Conservation (phyloP, 495 filamentous ascomycete species). For the Aspergillus sclerotioniger region DNA sequence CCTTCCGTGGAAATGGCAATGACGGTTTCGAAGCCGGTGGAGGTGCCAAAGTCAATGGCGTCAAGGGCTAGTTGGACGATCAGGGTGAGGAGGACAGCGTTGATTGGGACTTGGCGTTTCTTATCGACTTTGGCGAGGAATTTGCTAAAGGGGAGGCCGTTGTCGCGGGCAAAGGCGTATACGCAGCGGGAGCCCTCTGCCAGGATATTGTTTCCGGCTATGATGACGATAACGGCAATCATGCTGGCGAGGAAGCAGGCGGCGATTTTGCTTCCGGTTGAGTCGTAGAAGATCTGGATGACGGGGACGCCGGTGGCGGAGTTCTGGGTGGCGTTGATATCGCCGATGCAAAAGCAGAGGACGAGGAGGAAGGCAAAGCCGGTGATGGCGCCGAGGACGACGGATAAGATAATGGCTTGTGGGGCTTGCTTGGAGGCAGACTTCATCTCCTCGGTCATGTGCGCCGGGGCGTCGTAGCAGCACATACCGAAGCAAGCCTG, state of each 20-base stretch:
- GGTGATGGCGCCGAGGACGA: slow-evolving; percentile 45
- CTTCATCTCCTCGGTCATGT: slow-evolving; percentile 54
- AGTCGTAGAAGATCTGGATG: slow-evolving; percentile 31
- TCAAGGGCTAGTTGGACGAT: slow-evolving; percentile 54
- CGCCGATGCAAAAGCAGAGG: slow-evolving; percentile 38
- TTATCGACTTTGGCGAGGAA: slow-evolving; percentile 30
- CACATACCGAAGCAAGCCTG: slow-evolving; percentile 60
- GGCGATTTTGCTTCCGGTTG: slow-evolving; percentile 18
- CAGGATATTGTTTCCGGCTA: slow-evolving; percentile 28
- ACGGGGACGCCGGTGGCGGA: slow-evolving; percentile 30
- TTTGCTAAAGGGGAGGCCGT: slow-evolving; percentile 38
- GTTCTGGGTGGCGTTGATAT: slow-evolving; percentile 32
- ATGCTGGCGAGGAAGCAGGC: slow-evolving; percentile 29
- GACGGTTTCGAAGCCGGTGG: slow-evolving; percentile 57
- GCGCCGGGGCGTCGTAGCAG: slow-evolving; percentile 46
- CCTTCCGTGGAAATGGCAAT: slow-evolving; percentile 57
- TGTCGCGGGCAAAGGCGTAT: slow-evolving; percentile 39
- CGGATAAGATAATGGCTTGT: slow-evolving; percentile 53
- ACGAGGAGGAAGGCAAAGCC: slow-evolving; percentile 43
- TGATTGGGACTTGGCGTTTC: slow-evolving; percentile 46
- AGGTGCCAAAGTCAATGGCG: slow-evolving; percentile 57
- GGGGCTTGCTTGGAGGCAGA: slow-evolving; percentile 51
- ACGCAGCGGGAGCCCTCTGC: slow-evolving; percentile 40
- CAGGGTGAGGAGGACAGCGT: slow-evolving; percentile 48
- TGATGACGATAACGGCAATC: slow-evolving; percentile 32